Evolutionary conservation across 1,139 yeast species (phyloP), one percentile per base, ranked within the genome.

Genomic region (Taphrina sp.): DNA sequence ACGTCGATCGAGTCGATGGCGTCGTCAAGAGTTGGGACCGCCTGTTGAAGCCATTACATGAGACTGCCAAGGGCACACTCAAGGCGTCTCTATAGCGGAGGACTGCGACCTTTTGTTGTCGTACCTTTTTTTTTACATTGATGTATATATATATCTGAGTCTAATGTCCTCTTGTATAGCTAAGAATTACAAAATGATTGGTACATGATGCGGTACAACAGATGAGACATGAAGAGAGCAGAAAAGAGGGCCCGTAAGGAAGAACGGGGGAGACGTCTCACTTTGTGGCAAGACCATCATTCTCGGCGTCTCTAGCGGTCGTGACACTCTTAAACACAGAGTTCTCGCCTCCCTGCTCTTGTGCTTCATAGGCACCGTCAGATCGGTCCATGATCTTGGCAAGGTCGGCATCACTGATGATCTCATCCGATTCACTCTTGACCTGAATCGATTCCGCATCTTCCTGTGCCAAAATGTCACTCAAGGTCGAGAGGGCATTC

Each of bases 381-480:
- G 57, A 52, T 22, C 66, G 57, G 33, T 64, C 66, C 24, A 64
- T 29, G 16, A 64, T 52, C 19, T 44, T 57, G 8, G 52, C 53
- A 4, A 63, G 45, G 31, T 64, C 65, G 10, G 56, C 60, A 33
- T 64, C 64, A 3, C 63, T 57, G 17, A 64, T 43, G 43, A 61
- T 59, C 22, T 57, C 59, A 37, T 62, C 64, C 7, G 55, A 56
- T 19, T 53, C 58, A 14, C 42, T 57, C 42, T 61, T 58, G 26
- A 61, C 52, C 22, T 54, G 53, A 16, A 63, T 57, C 37, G 52
- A 56, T 44, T 59, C 61, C 7, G 57, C 58, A 16, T 61, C 61
- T 22, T 62, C 62, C 23, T 54, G 56, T 22, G 57, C 41, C 34
- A 61, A 41, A 14, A 61, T 44, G 33, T 41, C 54, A 7, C 54